Evolutionary conservation across 129 eudicot genomes (phyloP), one percentile per base, ranked within the genome.

Genomic region (Gnaphalium uliginosum): DNA sequence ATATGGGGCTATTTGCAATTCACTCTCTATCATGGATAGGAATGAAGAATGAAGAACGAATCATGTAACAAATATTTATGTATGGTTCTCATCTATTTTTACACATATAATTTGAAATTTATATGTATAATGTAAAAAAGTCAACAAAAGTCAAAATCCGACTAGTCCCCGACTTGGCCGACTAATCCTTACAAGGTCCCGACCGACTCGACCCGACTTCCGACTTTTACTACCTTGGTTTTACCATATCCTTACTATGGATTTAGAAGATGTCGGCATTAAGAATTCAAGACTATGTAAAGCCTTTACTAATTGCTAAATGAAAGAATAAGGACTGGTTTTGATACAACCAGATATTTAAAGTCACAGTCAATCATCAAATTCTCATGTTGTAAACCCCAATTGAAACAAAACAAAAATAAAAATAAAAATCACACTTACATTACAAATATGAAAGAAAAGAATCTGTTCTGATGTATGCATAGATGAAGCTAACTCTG

Each of bases 381-480:
- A 79, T 74, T 80, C 78, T 70, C 43, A 50, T 64, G 62, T 54
- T 66, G 66, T 58, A 73, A 73, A 75, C 63, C 63, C 69, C 79
- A 72, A 78, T 82, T 77, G 62, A 76, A n/a, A n/a, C n/a, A n/a
- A n/a, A n/a, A 58, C 66, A 65, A 50, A 9, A 9, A 32, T 3
- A 70, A 21, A 77, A 41, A 21, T 37, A 37, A 75, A 76, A 76
- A 54, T 60, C 84, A 79, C 82, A 75, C 84, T 79, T 82, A 48
- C 74, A 66, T 79, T 82, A 65, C 66, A 66, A 59, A 75, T 54
- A 37, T 72, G 60, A 78, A 81, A 78, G 37, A 74, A 75, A 77
- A 78, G 19, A 75, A 82, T 79, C 75, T 80, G 22, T 33, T 39
- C 23, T 33, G 11, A 66, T 72, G 79, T 73, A 73, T 51, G 68